Evolutionary conservation across 371 early-diverging fungal genomes (phyloP), one percentile per base, ranked within the genome.

Genomic region (Choanephora cucurbitarum): DNA sequence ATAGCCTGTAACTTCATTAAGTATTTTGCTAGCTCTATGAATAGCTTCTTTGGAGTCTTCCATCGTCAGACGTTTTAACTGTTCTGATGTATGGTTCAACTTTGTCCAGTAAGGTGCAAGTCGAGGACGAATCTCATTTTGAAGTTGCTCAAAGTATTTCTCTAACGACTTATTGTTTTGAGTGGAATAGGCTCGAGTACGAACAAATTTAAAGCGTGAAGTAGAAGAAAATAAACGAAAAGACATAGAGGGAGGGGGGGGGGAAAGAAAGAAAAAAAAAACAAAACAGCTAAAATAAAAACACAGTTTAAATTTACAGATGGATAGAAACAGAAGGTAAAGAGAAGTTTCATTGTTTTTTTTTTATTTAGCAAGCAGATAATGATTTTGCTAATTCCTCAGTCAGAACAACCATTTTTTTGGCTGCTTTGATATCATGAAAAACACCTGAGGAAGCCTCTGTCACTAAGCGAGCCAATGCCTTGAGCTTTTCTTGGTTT

Each of bases 1-100:
- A 60, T 94, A 95, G 10, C 95, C 95, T 13, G 97, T 95, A 15
- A 89, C 62, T 47, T 80, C 79, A 66, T 96, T 95, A 40, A 94
- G 72, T 14, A 75, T 76, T 19, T 72, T 70, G 19, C 85, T 69
- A 0, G 81, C 69, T 54, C 64, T 64, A 21, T 64, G 54, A 7
- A 86, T 23, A 0, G 80, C 80, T 45, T 80, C 79, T 49, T 70
- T 69, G 3, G 81, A 75, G 59, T 79, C 77, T 42, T 82, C 77
- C 9, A 63, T 63, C 7, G 77, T 66, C 14, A 74, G 47, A 9
- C 52, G 60, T 34, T 65, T 64, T 8, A 78, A 21, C 40, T 62
- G 69, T 21, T 65, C 49, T 6, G 68, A 58, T 7, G 79, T 69
- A 2, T 52, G 50, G 31, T 64, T 58, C 5, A 75, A 19, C 54